phyloP scores from a whole-genome alignment of 768 basidiomycete species.

The Rubroboletus pulcherrimus region DNA sequence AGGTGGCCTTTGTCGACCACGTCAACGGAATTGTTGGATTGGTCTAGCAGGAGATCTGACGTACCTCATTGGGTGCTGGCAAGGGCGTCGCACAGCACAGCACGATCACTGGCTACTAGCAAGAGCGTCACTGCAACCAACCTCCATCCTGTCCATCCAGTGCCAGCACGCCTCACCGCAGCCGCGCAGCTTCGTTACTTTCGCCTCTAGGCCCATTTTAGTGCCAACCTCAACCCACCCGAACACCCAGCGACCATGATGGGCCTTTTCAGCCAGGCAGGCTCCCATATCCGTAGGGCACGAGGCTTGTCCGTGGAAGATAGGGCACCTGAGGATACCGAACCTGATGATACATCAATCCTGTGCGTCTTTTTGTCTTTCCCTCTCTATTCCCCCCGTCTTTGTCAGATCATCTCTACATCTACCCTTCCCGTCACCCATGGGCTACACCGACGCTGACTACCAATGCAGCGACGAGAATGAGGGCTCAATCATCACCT shows the following conservation, averaged over 20 bases:
- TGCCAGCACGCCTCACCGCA: constrained; percentile 23
- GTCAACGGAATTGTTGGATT: neutral
- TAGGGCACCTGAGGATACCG: constrained; percentile 74
- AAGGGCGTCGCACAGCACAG: constrained; percentile 3
- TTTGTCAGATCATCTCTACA: constrained; percentile 21
- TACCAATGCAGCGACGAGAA: constrained; percentile 72
- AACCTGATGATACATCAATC: constrained; percentile 88
- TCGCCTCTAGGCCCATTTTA: neutral
- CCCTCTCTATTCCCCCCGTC: constrained; percentile 24
- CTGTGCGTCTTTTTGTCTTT: constrained; percentile 52
- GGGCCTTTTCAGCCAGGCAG: constrained; percentile 73
- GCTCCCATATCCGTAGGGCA: constrained; percentile 62
- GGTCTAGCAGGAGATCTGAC: neutral
- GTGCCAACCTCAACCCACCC: neutral
- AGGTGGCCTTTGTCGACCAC: neutral
- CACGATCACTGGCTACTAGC: neutral
- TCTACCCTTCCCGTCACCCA: constrained; percentile 7
- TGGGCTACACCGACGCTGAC: constrained; percentile 35
- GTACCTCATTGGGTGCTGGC: neutral
- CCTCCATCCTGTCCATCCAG: neutral
- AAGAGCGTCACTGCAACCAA: neutral
- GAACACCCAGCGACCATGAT: constrained; percentile 50
- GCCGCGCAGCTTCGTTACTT: constrained; percentile 14
- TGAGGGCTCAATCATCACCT: constrained; percentile 86
- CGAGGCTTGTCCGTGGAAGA: constrained; percentile 65